Evolutionary conservation across 2,329 filamentous ascomycete species (phyloP), one percentile per base, ranked within the genome.

Genomic region (Amauroascus verrucosus): DNA sequence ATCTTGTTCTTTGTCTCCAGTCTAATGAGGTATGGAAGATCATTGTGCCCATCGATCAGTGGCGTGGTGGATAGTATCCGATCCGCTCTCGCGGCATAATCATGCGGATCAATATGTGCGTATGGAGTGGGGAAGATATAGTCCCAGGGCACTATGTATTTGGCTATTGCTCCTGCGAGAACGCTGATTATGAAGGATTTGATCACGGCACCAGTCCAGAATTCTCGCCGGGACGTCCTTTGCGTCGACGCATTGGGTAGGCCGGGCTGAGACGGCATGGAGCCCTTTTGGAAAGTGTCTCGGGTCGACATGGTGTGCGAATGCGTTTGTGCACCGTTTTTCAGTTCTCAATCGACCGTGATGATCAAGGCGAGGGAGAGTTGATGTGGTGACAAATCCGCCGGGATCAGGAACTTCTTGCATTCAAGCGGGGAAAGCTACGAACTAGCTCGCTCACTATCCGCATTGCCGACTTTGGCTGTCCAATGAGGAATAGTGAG

Each of bases 31-130:
- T 60, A 60, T 0, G 64, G 64, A 13, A 66, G 50, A 54, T 67
- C 64, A 55, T 67, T 67, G 47, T 67, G 64, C 1, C 64, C 64
- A 50, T 67, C 64, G 30, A 65, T 62, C 22, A 65, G 46, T 6
- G 63, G 63, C 3, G 61, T 63, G 6, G 57, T 60, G 9, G 54
- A 46, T 0, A 65, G 55, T 6, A 64, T 51, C 26, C 32, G 38
- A 8, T 50, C 38, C 24, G 52, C 52, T 38, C 52, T 47, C n/a
- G 44, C 28, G 6, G 47, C 40, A 38, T 54, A 54, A 16, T 54
- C 52, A 8, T 37, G 47, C 14, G 52, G 52, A 33, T 54, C 47
- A 7, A 54, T 45, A 13, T 35, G 26, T 16, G 11, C 13, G 26
- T 28, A 44, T 13, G 18, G 8, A 37, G n/a, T 13, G 11, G 16